Percentiles rank a stretch among this genome's conserved stretches.
These are phyloP conservation scores for Dentipellis sp. DNA, from an alignment of 768 basidiomycete genomes.

Conservation along the genomic window DNA sequence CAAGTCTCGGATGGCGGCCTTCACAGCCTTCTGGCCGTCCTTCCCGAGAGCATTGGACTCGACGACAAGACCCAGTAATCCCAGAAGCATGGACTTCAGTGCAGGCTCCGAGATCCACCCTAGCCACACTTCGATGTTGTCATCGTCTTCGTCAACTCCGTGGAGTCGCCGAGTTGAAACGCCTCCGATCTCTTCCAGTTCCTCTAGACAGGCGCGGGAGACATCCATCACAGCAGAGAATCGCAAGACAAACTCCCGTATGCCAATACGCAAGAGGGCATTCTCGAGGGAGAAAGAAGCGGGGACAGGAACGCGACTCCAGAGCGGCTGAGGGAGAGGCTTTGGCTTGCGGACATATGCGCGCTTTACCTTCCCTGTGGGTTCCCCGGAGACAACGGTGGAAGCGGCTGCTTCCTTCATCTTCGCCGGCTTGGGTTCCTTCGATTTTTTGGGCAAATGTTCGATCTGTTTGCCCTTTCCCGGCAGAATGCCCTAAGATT, in stretches of 20 bases:
- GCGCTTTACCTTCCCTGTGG: conserved; percentile 9
- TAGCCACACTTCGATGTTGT: conserved; percentile 17
- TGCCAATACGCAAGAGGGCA: conserved; percentile 53
- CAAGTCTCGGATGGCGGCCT: conserved; percentile 41
- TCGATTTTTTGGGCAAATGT: conserved; percentile 3
- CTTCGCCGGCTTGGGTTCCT: conserved; percentile 17
- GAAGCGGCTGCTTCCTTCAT: conserved; percentile 4
- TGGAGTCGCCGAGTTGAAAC: conserved; percentile 18
- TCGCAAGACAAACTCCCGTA: conserved; percentile 67
- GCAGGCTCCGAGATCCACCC: conserved; percentile 63
- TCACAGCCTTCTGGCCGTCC: conserved; percentile 30
- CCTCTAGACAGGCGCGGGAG: conserved; percentile 56
- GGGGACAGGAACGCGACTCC: conserved; percentile 37
- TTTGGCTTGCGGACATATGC: conserved; percentile 14
- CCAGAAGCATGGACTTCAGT: conserved; percentile 51
- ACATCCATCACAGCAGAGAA: conserved; percentile 47
- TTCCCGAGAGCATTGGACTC: conserved; percentile 22
- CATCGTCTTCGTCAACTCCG: conserved; percentile 27
- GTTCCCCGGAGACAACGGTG: background rate
- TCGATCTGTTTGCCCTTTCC: conserved; percentile 17
- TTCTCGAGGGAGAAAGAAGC: conserved; percentile 34
- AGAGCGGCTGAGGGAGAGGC: conserved; percentile 37
- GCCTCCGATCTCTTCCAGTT: conserved; percentile 31
- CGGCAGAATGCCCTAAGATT: conserved; percentile 18
- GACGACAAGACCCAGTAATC: conserved; percentile 45